Percentiles rank a stretch among this genome's conserved stretches.
phyloP scores from a whole-genome alignment of 768 basidiomycete species.

The Kockovaella imperatae region DNA sequence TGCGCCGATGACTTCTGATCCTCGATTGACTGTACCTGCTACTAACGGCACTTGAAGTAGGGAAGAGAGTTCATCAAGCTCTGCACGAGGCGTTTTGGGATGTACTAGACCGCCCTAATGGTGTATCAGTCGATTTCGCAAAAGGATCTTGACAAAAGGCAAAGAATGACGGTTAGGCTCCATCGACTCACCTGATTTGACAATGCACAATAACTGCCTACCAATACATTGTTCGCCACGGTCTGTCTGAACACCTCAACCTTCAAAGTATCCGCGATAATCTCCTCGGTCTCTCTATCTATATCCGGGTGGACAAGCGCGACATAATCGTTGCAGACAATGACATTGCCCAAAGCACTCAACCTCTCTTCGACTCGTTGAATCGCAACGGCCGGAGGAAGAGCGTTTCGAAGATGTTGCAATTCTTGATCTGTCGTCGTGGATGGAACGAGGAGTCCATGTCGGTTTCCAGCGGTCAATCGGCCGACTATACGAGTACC shows the following conservation, averaged over 20 bases:
- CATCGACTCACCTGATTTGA: conserved; percentile 62
- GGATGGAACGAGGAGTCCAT: conserved; percentile 91
- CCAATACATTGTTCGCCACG: conserved; percentile 90
- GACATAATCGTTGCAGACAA: conserved; percentile 97
- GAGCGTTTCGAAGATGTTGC: conserved; percentile 89
- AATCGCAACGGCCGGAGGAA: conserved; percentile 86
- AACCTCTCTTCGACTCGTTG: conserved; percentile 96
- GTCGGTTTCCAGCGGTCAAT: conserved; percentile 89
- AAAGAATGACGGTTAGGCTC: not conserved
- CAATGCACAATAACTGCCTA: conserved; percentile 90
- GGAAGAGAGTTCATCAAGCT: conserved; percentile 93
- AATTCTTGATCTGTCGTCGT: conserved; percentile 97
- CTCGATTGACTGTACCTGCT: conserved; percentile 96
- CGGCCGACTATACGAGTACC: conserved; percentile 92
- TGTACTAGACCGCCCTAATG: conserved; percentile 79
- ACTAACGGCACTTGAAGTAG: conserved; percentile 90
- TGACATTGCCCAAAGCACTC: conserved; percentile 94
- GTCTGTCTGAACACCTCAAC: conserved; percentile 99
- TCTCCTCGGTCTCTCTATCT: conserved; percentile 98
- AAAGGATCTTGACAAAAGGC: not conserved
- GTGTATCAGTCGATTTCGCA: not conserved
- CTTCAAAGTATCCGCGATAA: conserved; percentile 97
- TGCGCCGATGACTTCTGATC: conserved; percentile 94
- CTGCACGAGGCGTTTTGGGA: conserved; percentile 91
- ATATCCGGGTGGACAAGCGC: conserved; percentile 97